Evolutionary conservation across 148 eudicot genomes (phyloP).

Genomic region (Salicornia ramosissima): DNA sequence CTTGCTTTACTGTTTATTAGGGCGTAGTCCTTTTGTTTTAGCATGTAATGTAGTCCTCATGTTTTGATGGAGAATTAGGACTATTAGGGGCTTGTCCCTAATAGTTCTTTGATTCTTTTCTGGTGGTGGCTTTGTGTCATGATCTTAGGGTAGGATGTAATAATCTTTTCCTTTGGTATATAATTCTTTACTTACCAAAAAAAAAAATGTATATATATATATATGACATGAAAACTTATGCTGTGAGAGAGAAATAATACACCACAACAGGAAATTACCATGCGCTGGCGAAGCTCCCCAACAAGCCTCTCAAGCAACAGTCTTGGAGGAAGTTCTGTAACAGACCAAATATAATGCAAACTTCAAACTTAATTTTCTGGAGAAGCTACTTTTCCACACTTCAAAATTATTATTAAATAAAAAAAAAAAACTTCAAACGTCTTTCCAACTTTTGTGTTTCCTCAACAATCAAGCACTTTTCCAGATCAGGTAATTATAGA

Average conservation of each 20-base stretch:
- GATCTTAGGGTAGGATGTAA: too few species aligned
- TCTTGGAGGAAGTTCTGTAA: constrained; percentile 41
- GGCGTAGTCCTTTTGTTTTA: too few species aligned
- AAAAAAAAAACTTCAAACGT: background rate
- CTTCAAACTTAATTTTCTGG: background rate
- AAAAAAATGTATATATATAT: too few species aligned
- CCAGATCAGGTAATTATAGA: background rate
- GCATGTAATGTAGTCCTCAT: too few species aligned
- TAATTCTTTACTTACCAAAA: too few species aligned
- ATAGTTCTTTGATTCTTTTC: too few species aligned
- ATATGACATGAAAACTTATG: background rate
- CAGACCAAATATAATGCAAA: constrained; percentile 1
- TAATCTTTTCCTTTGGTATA: too few species aligned
- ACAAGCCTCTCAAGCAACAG: constrained; percentile 38
- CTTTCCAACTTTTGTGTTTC: background rate
- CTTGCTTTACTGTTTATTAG: too few species aligned
- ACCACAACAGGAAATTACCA: constrained; percentile 22
- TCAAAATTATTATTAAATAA: background rate
- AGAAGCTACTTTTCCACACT: background rate
- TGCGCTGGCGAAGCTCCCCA: constrained; percentile 35
- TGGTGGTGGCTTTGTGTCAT: too few species aligned
- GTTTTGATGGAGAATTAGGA: too few species aligned
- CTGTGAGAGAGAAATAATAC: background rate
- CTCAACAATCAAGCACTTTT: background rate
- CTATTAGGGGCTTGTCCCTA: too few species aligned